phyloP scores from a whole-genome alignment of 768 basidiomycete species.

The Amanita muscaria region DNA sequence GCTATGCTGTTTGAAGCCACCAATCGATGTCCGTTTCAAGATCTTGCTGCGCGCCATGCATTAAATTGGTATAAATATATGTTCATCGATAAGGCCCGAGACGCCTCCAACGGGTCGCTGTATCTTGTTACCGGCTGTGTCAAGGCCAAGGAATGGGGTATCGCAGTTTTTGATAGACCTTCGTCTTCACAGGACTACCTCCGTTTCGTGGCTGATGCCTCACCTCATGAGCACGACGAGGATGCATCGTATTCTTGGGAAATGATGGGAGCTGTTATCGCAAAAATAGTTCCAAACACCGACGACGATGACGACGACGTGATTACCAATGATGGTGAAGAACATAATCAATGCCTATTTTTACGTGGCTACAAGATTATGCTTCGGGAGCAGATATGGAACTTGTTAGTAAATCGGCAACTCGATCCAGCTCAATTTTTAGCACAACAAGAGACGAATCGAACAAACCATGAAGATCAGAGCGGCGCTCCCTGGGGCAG shows the following conservation, averaged over 20 bases:
- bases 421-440: not conserved
- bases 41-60: constrained; percentile 10
- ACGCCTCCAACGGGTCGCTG: constrained; percentile 10
- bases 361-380: constrained; percentile 11
- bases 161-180: constrained; percentile 7
- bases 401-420: not conserved
- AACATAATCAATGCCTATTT: constrained; percentile 10
- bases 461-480: not conserved
- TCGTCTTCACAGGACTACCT: not conserved
- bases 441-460: no score
- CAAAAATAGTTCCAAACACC: not conserved
- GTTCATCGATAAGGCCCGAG: constrained; percentile 6
- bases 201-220: not conserved
- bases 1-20: constrained; percentile 1
- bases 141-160: constrained; percentile 12
- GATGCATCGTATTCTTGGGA: not conserved
- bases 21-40: constrained; percentile 7
- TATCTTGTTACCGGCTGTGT: constrained; percentile 16
- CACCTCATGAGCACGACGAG: no score
- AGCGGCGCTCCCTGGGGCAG: not conserved
- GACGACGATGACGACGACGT: not conserved
- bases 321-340: not conserved
- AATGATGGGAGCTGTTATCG: not conserved
- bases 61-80: constrained; percentile 13
- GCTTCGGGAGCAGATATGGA: constrained; percentile 5